phyloP scores from a whole-genome alignment of 495 filamentous ascomycete species.

The Oleoguttula mirabilis region DNA sequence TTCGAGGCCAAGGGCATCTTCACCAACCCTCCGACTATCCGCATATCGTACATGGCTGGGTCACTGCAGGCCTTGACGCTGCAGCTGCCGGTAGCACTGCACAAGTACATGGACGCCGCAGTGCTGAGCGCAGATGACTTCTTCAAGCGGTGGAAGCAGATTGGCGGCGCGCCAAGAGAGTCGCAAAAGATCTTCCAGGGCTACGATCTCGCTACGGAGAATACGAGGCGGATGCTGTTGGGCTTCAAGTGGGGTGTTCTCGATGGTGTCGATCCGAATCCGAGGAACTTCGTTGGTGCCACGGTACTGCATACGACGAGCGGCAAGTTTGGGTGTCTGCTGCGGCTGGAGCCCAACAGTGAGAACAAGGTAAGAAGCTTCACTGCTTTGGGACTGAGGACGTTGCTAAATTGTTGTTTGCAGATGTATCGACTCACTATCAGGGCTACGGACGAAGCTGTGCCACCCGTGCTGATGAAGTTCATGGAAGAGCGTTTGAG shows the following conservation, averaged over 20 bases:
- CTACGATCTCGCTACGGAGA: conserved; percentile 39
- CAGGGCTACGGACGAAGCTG: conserved; percentile 79
- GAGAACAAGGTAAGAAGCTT: conserved; percentile 71
- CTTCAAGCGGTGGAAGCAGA: conserved; percentile 98
- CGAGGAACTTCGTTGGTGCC: conserved; percentile 86
- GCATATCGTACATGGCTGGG: conserved; percentile 87
- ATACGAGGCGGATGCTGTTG: conserved; percentile 54
- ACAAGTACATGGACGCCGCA: conserved; percentile 94
- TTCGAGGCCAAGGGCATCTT: conserved; percentile 79
- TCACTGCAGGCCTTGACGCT: conserved; percentile 87
- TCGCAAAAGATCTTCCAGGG: conserved; percentile 66
- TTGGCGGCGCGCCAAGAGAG: conserved; percentile 77
- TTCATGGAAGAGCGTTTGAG: conserved; percentile 74
- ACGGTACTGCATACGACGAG: conserved; percentile 75
- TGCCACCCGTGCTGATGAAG: conserved; percentile 68
- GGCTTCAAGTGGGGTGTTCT: conserved; percentile 83
- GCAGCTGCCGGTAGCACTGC: conserved; percentile 74
- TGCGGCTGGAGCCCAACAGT: conserved; percentile 92
- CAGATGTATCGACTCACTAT: conserved; percentile 95
- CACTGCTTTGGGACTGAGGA: conserved; percentile 8
- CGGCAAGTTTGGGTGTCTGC: conserved; percentile 86
- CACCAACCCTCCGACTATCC: conserved; percentile 73
- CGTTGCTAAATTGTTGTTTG: conserved; percentile 1
- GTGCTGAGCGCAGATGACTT: conserved; percentile 78
- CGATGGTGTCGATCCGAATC: conserved; percentile 75